phyloP scores from a whole-genome alignment of 148 eudicot genomes.

The Chenopodium formosanum region DNA sequence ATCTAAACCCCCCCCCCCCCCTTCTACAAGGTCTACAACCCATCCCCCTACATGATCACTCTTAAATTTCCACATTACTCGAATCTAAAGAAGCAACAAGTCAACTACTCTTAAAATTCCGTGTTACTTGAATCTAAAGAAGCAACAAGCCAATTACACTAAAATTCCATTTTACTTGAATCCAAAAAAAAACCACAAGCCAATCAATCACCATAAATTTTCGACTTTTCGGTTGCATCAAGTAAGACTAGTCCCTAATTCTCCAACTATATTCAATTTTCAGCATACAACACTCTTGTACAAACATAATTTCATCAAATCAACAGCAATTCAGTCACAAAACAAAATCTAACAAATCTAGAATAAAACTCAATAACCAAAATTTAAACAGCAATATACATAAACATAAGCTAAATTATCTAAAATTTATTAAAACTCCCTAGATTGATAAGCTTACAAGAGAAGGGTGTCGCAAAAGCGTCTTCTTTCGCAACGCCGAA shows the following conservation, averaged over 20 bases:
- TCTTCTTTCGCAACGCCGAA: constrained; percentile 36
- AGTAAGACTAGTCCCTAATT: background rate
- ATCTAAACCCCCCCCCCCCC: background rate
- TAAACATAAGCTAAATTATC: background rate
- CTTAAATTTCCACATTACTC: no score
- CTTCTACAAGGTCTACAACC: background rate
- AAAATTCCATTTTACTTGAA: background rate
- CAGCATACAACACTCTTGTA: background rate
- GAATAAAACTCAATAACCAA: background rate
- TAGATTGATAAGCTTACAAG: constrained; percentile 42
- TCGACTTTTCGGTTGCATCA: background rate
- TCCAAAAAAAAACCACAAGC: background rate
- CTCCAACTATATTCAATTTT: background rate
- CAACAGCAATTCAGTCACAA: background rate
- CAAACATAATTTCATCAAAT: background rate
- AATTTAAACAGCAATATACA: background rate
- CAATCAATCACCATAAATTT: background rate
- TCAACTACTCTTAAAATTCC: no score
- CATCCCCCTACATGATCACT: background rate
- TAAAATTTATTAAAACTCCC: background rate
- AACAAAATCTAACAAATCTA: background rate
- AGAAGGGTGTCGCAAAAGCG: constrained; percentile 69
- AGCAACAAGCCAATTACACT: no score
- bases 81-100: background rate
- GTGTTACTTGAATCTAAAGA: no score